phyloP scores from a whole-genome alignment of 805 yeast species.

The Ogataea zsoltii region DNA sequence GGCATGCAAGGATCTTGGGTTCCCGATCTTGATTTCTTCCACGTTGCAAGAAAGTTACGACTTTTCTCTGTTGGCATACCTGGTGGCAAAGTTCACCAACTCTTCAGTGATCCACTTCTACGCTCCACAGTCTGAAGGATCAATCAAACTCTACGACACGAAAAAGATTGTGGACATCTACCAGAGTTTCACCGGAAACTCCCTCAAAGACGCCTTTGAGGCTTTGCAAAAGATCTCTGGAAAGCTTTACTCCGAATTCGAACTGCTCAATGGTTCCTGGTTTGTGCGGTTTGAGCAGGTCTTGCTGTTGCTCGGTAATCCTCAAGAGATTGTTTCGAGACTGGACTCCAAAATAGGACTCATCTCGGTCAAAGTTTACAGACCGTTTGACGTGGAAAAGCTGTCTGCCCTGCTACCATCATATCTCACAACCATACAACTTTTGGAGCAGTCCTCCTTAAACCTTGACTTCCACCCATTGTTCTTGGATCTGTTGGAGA shows the following conservation, averaged over 20 bases:
- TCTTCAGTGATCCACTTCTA: slow-evolving; percentile 76
- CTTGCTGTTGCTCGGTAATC: slow-evolving; percentile 64
- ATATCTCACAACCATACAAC: slow-evolving; percentile 51
- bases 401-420: slow-evolving; percentile 54
- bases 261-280: slow-evolving; percentile 33
- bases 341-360: slow-evolving; percentile 40
- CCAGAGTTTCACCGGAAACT: slow-evolving; percentile 27
- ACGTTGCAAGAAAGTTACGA: slow-evolving; percentile 51
- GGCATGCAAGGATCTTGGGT: slow-evolving; percentile 70
- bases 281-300: slow-evolving; percentile 36
- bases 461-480: slow-evolving; percentile 41
- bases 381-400: slow-evolving; percentile 66
- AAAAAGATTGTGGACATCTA: slow-evolving; percentile 10
- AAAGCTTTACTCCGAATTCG: slow-evolving; percentile 40
- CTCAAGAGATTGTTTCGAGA: slow-evolving; percentile 23
- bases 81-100: slow-evolving; percentile 48
- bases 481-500: slow-evolving; percentile 72
- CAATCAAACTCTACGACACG: slow-evolving; percentile 7
- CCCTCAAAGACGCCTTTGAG: slow-evolving; percentile 36
- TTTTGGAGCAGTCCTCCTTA: slow-evolving; percentile 64
- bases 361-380: slow-evolving; percentile 61
- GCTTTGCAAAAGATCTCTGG: slow-evolving; percentile 31
- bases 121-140: slow-evolving; percentile 22
- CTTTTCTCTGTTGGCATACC: slow-evolving; percentile 58
- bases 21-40: slow-evolving; percentile 68